Conservation (phyloP, 129 eudicot genomes). For the Apium graveolens region DNA sequence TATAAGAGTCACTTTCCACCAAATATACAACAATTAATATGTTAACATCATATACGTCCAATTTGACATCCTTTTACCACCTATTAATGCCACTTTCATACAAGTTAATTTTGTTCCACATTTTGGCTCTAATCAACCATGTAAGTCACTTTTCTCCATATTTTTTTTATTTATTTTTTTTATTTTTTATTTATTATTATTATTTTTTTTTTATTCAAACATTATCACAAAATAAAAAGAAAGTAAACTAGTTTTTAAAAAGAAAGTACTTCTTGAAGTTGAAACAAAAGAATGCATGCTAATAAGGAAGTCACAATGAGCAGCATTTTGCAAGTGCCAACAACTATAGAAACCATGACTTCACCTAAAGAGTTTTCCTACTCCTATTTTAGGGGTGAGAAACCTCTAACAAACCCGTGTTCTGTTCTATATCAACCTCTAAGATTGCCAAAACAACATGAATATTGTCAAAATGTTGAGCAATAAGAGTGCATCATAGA, state of each 20-base stretch:
- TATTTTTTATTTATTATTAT: too few relatives aligned
- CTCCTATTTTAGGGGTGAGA: conserved; percentile 2
- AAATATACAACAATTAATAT: too few relatives aligned
- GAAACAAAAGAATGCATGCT: conserved; percentile 3
- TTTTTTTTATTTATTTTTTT: too few relatives aligned
- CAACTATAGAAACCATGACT: conserved; percentile 8
- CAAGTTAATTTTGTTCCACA: too few relatives aligned
- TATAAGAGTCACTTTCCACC: too few relatives aligned
- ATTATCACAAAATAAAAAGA: neutral
- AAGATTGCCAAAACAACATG: conserved; percentile 2
- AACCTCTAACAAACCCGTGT: neutral
- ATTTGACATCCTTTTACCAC: too few relatives aligned
- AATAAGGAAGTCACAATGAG: neutral
- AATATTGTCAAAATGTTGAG: neutral
- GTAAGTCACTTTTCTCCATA: too few relatives aligned
- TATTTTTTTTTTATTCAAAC: too few relatives aligned
- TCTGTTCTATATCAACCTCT: conserved; percentile 12
- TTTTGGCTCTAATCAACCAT: too few relatives aligned
- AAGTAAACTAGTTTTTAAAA: neutral
- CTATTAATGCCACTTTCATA: too few relatives aligned
- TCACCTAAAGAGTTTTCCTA: conserved; percentile 2
- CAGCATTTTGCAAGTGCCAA: conserved; percentile 8
- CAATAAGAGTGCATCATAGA: neutral
- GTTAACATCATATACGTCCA: too few relatives aligned
- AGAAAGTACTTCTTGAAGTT: neutral